Evolutionary conservation across 176 grass and related monocot species (phyloP), one percentile per base, ranked within the genome.

Genomic region (Musa troglodytarum): DNA sequence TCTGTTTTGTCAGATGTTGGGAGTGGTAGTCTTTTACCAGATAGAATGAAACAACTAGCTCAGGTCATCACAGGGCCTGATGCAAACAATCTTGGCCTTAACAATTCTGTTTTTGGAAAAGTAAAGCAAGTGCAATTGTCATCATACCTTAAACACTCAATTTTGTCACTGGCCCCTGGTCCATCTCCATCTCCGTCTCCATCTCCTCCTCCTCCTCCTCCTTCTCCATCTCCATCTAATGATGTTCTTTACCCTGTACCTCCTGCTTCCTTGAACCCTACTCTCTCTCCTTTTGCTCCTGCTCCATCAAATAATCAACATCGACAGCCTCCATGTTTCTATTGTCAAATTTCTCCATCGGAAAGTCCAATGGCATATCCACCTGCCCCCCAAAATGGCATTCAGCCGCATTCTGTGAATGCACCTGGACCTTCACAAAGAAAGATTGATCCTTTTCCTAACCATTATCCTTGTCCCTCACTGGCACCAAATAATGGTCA

Each of bases 81-180:
- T 69, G 66, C 16, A 11, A 87, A 77, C 63, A 92, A 92, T 70
- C 87, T 92, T 74, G 90, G 90, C 28, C 90, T 92, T 56, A 92
- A 92, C 73, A 82, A 92, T 74, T 85, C 90, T 76, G 87, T 92
- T 78, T 92, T 92, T 81, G 90, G 90, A 81, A 87, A 89, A 79
- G 87, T 92, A 81, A 92, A 89, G 73, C 82, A 85, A 79, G 87
- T 92, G 80, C 87, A 87, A 34, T 78, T 92, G 53, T 92, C 90
- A 72, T 87, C 90, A 10, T 92, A 85, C 74, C 67, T 92, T 74
- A 72, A 87, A 14, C 55, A 83, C 74, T 81, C 68, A 4, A 89
- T 92, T 65, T 87, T 87, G 29, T 34, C 3, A 54, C 61, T 81
- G 15, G 77, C 90, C 74, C 90, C 90, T 69, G 77, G 87, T 71